Percentiles rank a stretch among this genome's conserved stretches.
phyloP scores from a whole-genome alignment of 2,329 filamentous ascomycete genomes.

The Aaosphaeria arxii region DNA sequence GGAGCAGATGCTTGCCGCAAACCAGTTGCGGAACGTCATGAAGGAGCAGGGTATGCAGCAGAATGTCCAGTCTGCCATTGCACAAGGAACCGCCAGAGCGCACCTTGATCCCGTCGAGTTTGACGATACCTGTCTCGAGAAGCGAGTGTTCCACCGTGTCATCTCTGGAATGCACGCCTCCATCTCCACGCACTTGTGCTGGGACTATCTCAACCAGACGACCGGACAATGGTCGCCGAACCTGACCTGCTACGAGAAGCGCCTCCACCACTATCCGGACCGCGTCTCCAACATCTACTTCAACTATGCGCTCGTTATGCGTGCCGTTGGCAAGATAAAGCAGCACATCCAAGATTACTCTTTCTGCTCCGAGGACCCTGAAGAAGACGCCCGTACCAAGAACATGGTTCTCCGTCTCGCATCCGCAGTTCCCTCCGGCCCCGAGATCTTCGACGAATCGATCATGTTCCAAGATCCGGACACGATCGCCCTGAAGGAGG shows the following conservation, averaged over 20 bases:
- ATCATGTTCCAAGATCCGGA: constrained; percentile 81
- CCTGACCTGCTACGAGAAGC: constrained; percentile 78
- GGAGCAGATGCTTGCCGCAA: constrained; percentile 53
- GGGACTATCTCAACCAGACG: constrained; percentile 92
- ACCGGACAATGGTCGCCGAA: constrained; percentile 94
- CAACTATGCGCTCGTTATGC: constrained; percentile 94
- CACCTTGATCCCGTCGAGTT: constrained; percentile 67
- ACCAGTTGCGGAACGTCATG: constrained; percentile 61
- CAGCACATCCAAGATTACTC: constrained; percentile 80
- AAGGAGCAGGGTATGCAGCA: constrained; percentile 59
- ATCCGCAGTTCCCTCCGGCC: constrained; percentile 61
- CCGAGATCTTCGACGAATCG: constrained; percentile 87
- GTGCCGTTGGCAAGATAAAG: constrained; percentile 85
- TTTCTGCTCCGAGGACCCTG: constrained; percentile 83
- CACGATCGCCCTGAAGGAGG: constrained; percentile 82
- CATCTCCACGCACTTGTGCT: constrained; percentile 94
- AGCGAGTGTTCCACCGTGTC: constrained; percentile 95
- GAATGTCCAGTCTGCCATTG: constrained; percentile 56
- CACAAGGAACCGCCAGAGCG: constrained; percentile 52
- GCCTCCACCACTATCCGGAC: constrained; percentile 83
- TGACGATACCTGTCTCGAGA: constrained; percentile 93
- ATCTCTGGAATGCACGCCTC: constrained; percentile 98
- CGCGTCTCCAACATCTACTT: constrained; percentile 98
- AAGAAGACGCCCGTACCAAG: constrained; percentile 76
- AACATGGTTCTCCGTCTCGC: constrained; percentile 77